A percentile compares a stretch with the other conserved stretches of the same genome.
Conservation (phyloP, 768 basidiomycete species). For the Tylopilus vinaceipallidus region DNA sequence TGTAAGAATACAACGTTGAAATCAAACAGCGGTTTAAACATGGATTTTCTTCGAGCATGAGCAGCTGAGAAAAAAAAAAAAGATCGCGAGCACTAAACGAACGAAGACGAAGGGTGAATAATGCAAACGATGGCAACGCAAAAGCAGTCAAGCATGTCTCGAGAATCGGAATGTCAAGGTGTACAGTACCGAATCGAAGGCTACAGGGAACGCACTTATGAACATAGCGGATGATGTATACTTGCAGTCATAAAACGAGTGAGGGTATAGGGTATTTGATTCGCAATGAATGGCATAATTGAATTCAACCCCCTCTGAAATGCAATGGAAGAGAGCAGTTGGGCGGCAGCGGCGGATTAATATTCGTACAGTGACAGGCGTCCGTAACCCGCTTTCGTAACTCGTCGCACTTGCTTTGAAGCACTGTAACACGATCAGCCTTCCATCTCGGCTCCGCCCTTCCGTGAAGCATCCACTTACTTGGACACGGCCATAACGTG, state of each 20-base stretch:
- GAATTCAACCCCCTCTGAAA: slow-evolving; percentile 26
- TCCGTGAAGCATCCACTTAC: slow-evolving; percentile 31
- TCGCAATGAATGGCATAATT: not conserved
- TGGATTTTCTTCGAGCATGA: slow-evolving; percentile 4
- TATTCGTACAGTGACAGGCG: slow-evolving; percentile 44
- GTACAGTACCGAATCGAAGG: slow-evolving; percentile 30
- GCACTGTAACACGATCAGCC: slow-evolving; percentile 32
- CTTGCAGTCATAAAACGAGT: slow-evolving; percentile 28
- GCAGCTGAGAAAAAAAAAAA: not conserved
- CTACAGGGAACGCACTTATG: slow-evolving; percentile 27
- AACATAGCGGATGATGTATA: slow-evolving; percentile 29
- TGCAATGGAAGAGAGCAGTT: slow-evolving; percentile 38
- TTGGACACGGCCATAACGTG: slow-evolving; percentile 62
- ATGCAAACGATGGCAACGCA: slow-evolving; percentile 6
- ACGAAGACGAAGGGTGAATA: slow-evolving; percentile 13
- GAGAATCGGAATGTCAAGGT: slow-evolving; percentile 4
- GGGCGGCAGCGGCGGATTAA: slow-evolving; percentile 41
- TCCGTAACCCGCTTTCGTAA: slow-evolving; percentile 48
- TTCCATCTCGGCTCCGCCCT: slow-evolving; percentile 12
- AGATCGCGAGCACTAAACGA: not conserved
- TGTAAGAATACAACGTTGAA: slow-evolving; percentile 16
- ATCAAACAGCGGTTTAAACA: not conserved
- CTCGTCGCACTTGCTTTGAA: slow-evolving; percentile 47
- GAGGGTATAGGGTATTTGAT: slow-evolving; percentile 24
- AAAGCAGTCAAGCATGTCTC: slow-evolving; percentile 11